These are phyloP conservation scores for Solanum dulcamara DNA, from an alignment of 257 asterid genomes.

Conservation along the genomic window DNA sequence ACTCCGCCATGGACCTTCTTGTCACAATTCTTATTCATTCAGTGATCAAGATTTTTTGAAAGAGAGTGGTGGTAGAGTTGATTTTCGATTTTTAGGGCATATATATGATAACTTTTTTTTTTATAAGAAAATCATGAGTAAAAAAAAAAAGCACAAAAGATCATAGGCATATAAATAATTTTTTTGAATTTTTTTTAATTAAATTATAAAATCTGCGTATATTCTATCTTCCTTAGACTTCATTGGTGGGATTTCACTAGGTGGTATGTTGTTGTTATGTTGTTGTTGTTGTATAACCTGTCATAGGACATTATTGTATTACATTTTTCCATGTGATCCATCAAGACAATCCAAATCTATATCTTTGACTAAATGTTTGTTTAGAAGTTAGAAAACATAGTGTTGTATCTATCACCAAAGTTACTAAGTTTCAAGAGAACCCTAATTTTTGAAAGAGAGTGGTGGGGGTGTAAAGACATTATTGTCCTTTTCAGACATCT, in stretches of 20 bases:
- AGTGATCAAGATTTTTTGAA: background rate
- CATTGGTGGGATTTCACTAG: too few species aligned
- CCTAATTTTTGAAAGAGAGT: background rate
- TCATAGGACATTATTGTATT: background rate
- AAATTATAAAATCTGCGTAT: too few species aligned
- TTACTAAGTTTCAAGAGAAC: background rate
- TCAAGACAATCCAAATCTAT: background rate
- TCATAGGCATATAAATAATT: background rate
- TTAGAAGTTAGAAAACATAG: background rate
- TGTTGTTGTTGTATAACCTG: too few species aligned
- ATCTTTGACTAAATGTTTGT: background rate
- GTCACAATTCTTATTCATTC: background rate
- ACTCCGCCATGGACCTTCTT: background rate
- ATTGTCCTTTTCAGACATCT: background rate
- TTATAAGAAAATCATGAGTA: background rate
- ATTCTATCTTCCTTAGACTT: too few species aligned
- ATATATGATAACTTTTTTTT: background rate
- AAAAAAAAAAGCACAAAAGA: background rate
- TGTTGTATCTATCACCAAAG: background rate
- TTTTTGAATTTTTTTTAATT: background rate
- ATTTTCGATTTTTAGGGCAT: background rate
- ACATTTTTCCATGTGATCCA: background rate
- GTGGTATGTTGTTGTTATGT: too few species aligned
- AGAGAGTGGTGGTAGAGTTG: too few species aligned
- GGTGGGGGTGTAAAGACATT: background rate